Evolutionary conservation across 441 rosid genomes (phyloP), one percentile per base, ranked within the genome.

Genomic region (Gossypium schwendimanii): DNA sequence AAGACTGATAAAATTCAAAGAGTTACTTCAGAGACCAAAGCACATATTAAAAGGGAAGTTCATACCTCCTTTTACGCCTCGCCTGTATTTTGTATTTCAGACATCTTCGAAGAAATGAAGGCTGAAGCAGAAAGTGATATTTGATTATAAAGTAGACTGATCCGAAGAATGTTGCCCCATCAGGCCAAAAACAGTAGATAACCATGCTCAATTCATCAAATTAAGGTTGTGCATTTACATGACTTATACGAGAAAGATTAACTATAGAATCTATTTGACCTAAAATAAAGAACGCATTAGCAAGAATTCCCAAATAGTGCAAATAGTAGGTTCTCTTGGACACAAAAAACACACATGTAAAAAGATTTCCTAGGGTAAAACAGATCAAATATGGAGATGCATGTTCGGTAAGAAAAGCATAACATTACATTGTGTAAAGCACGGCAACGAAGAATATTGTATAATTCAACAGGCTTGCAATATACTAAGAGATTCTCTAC

Each of bases 81-180:
- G 80, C 83, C 72, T 72, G 83, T 39, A 77, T 71, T 81, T 79
- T 87, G 85, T 84, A 93, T 71, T 68, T 82, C 85, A 93, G 77
- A 78, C 90, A 82, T 87, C 98, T 88, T 74, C 80, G 81, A 75
- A 93, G 97, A 77, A 87, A 91, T 50, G 87, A 81, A 71, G 95
- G 97, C 98, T 91, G 79, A 81, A 82, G 47, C 55, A 47, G 69
- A 52, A 77, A 78, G 75, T n/a, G 33, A 58, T 39, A 5, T 59
- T 50, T 33, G n/a, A 73, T 74, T 64, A 81, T 65, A 55, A 72
- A 68, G 41, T 0, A 20, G 24, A 54, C 41, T 4, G 18, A 61
- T 9, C 47, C 20, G 4, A 9, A 26, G 15, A 11, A 69, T 26
- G 8, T 69, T 33, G 41, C 55, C 55, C 17, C 55, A 57, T 39